Conservation (phyloP, 108 stramenopile genomes). For the Cyclotella sp. region DNA sequence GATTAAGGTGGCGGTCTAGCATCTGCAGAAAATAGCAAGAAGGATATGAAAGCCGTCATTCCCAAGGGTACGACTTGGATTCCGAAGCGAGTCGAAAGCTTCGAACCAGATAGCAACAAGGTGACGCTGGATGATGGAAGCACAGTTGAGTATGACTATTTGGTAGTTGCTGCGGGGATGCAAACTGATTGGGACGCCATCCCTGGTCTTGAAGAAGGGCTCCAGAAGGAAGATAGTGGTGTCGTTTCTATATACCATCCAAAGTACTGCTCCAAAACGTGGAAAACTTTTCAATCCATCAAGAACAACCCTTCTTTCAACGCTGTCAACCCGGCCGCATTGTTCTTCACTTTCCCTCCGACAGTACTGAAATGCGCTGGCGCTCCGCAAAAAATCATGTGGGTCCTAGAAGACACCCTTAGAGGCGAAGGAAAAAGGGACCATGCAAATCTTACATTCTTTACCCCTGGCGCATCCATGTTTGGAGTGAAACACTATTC, state of each 20-base stretch:
- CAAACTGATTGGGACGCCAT: slow-evolving; percentile 49
- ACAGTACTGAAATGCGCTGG: slow-evolving; percentile 52
- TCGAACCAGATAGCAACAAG: slow-evolving; percentile 40
- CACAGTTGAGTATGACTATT: slow-evolving; percentile 48
- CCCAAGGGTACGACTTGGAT: slow-evolving; percentile 42
- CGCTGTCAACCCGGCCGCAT: slow-evolving; percentile 18
- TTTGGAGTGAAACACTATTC: slow-evolving; percentile 51
- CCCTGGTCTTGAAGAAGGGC: slow-evolving; percentile 48
- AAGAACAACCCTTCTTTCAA: slow-evolving; percentile 13
- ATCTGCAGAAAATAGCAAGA: slow-evolving; percentile 1
- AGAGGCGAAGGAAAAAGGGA: slow-evolving; percentile 29
- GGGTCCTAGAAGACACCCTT: slow-evolving; percentile 43
- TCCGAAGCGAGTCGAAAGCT: slow-evolving; percentile 14
- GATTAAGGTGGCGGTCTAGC: slow-evolving; percentile 42
- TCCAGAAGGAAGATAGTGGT: slow-evolving; percentile 36
- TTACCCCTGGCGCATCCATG: slow-evolving; percentile 23
- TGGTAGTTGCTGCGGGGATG: slow-evolving; percentile 55
- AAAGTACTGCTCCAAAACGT: slow-evolving; percentile 29
- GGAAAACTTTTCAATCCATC: slow-evolving; percentile 20
- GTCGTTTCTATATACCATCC: slow-evolving; percentile 45
- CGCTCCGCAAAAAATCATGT: slow-evolving; percentile 66
- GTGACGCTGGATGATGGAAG: slow-evolving; percentile 44
- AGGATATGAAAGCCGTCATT: slow-evolving; percentile 38
- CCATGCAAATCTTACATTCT: slow-evolving; percentile 32
- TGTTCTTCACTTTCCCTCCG: slow-evolving; percentile 48